Base-by-base conservation (phyloP, 129 eudicot genomes). In the Centaurea solstitialis region DNA sequence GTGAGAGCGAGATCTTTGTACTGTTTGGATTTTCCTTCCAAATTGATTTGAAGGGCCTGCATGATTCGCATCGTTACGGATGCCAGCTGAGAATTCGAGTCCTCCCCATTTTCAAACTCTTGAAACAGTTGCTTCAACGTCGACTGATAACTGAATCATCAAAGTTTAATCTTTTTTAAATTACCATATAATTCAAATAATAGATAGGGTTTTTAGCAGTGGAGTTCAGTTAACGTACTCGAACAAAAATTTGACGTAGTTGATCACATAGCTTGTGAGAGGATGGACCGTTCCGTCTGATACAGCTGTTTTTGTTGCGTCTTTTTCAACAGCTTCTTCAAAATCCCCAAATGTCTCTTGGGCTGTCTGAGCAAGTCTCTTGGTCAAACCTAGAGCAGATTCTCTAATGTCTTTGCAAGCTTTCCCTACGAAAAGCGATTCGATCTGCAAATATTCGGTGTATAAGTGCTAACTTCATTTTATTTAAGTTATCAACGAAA, bases 271-370 rank as follows among this genome's bases (percentile, higher is more conserved):
- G 98, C 99, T 95, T 65, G 99, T 95, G 84, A 95, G 88, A 39
- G 99, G 99, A 87, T 95, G 99, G 74, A 95, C 99, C 3, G 99
- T 95, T 79, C 99, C 99, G 76, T 95, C 99, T 7, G 94, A 75
- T 6, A 95, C 99, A 4, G 99, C 93, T 79, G 99, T 95, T 89
- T 92, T 95, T 75, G 99, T 95, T 24, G 99, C 99, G 74, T 95
- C 99, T 80, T 95, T 95, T 85, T 95, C 97, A 71, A 95, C 99
- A 7, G 99, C 99, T 87, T 95, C 99, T 88, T 95, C 98, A 85
- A 95, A 95, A 82, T 95, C 99, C 77, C 96, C 90, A 74, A 92
- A 95, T 59, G 99, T 95, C 74, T 95, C 98, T 88, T 92, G 93
- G 20, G 99, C 99, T 40, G 99, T 92, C 81, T 89, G 99, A 41